Evolutionary conservation across 2,329 filamentous ascomycete genomes (phyloP).

Genomic region (Huntiella abstrusa): DNA sequence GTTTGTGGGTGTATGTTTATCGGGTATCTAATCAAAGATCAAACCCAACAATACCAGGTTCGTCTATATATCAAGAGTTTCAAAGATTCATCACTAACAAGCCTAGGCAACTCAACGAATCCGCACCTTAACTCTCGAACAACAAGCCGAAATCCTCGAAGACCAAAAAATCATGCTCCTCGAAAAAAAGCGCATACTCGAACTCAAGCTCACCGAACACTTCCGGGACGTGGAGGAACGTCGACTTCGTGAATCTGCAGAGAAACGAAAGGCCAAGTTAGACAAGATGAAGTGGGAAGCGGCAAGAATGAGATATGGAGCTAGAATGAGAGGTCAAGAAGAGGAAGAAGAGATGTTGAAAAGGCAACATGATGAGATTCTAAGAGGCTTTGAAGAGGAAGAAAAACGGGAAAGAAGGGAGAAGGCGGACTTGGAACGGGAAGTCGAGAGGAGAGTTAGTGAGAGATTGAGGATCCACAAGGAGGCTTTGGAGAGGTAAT

Average conservation of each 20-base stretch:
- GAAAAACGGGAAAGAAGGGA: neutral
- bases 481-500: neutral
- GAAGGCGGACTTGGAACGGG: neutral
- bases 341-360: neutral
- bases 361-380: neutral
- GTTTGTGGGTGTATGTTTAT: slow-evolving; percentile 29
- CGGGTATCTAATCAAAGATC: slow-evolving; percentile 30
- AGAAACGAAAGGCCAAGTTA: neutral
- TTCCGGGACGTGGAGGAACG: neutral
- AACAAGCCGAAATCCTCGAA: slow-evolving; percentile 28
- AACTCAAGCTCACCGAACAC: neutral
- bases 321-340: neutral
- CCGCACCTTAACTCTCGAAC: slow-evolving; percentile 20
- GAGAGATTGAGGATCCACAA: neutral
- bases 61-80: slow-evolving; percentile 2
- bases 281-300: slow-evolving; percentile 1
- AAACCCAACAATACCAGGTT: slow-evolving; percentile 28
- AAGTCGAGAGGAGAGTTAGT: neutral
- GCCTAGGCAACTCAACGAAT: slow-evolving; percentile 20
- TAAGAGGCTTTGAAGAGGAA: neutral
- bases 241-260: neutral
- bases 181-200: slow-evolving; percentile 1
- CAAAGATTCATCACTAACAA: neutral
- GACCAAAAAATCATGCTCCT: slow-evolving; percentile 18
- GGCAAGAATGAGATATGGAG: neutral